Conservation (phyloP, 805 yeast genomes). For the Cyberlindnera americana region DNA sequence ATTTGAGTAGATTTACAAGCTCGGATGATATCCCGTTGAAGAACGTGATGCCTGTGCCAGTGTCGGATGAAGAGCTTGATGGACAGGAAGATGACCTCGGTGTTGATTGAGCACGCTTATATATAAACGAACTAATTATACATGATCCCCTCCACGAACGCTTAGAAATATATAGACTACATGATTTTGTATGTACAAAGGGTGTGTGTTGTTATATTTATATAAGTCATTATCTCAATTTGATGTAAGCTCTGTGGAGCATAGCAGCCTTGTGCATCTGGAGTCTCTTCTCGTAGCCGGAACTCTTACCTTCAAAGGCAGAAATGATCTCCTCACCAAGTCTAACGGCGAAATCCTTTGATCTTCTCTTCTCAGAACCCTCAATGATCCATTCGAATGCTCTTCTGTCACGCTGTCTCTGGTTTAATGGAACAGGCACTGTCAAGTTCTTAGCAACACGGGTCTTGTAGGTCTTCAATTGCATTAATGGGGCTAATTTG, state of each 20-base stretch:
- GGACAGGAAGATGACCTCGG: conserved; percentile 19
- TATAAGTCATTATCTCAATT: conserved; percentile 30
- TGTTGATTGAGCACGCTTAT: conserved; percentile 17
- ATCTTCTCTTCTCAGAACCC: conserved; percentile 73
- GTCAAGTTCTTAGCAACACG: conserved; percentile 81
- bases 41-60: conserved; percentile 22
- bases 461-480: conserved; percentile 70
- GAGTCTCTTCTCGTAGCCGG: conserved; percentile 80
- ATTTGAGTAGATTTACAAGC: conserved; percentile 25
- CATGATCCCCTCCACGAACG: background rate
- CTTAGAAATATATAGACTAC: background rate
- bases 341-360: conserved; percentile 81
- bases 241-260: conserved; percentile 79
- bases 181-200: background rate
- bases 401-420: conserved; percentile 77
- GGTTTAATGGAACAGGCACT: conserved; percentile 79
- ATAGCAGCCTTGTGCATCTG: conserved; percentile 84
- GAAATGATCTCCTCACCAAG: conserved; percentile 84
- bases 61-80: background rate
- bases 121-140: background rate
- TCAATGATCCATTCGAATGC: conserved; percentile 92
- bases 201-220: background rate
- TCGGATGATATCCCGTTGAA: conserved; percentile 20
- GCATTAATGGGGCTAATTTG: conserved; percentile 78
- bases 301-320: conserved; percentile 72